These are phyloP conservation scores for Didymella keratinophila DNA, from an alignment of 2,329 filamentous ascomycete genomes.

Conservation along the genomic window DNA sequence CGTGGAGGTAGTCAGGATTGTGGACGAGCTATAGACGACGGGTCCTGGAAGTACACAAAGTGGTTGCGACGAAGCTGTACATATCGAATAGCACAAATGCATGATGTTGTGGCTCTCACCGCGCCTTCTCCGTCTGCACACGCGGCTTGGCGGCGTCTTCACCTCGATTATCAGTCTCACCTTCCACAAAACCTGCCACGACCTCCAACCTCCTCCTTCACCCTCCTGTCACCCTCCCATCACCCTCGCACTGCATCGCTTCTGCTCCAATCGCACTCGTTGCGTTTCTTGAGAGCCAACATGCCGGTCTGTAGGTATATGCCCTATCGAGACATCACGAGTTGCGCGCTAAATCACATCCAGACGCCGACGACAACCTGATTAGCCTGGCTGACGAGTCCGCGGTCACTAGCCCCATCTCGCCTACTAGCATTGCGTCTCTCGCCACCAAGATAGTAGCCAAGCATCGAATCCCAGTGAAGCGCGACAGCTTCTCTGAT, in stretches of 20 bases:
- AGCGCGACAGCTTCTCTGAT: slow-evolving; percentile 30
- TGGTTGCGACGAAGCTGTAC: neutral
- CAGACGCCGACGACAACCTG: slow-evolving; percentile 22
- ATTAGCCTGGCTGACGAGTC: slow-evolving; percentile 20
- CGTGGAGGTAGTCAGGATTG: neutral
- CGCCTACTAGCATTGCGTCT: neutral
- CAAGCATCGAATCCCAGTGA: neutral
- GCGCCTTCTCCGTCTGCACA: neutral
- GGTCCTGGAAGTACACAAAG: neutral
- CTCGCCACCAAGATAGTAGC: neutral
- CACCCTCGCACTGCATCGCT: neutral
- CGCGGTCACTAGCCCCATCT: neutral
- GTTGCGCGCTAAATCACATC: neutral
- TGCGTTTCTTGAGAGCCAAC: neutral
- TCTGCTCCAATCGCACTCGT: neutral
- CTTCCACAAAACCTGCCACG: neutral
- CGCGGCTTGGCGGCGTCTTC: slow-evolving; percentile 4
- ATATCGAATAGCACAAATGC: no score
- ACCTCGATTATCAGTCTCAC: neutral
- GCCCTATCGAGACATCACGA: neutral
- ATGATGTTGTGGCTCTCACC: neutral
- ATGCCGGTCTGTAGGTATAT: slow-evolving; percentile 13
- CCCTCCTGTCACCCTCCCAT: neutral
- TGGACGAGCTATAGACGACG: neutral
- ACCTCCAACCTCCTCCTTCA: neutral